phyloP scores from a whole-genome alignment of 2,329 filamentous ascomycete species.

The Aspergillus amoenus region DNA sequence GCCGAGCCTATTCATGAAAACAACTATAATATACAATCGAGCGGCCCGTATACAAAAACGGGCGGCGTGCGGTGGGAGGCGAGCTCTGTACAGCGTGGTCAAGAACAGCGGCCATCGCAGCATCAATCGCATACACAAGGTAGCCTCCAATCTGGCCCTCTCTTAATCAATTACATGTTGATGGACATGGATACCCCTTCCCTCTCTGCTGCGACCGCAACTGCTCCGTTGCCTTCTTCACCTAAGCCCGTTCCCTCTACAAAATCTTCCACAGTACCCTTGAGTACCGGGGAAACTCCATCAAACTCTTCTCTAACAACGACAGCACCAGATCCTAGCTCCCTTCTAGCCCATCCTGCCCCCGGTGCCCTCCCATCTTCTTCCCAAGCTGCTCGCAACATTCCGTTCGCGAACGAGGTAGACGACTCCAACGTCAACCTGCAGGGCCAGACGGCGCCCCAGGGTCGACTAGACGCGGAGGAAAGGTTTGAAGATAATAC shows the following conservation, averaged over 20 bases:
- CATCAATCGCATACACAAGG: slow-evolving; percentile 23
- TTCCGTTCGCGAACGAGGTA: slow-evolving; percentile 31
- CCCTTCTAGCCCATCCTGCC: slow-evolving; percentile 25
- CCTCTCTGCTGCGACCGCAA: slow-evolving; percentile 19
- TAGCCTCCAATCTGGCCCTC: slow-evolving; percentile 33
- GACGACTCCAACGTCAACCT: slow-evolving; percentile 25
- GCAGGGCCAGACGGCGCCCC: slow-evolving; percentile 19
- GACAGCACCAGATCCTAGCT: slow-evolving; percentile 26
- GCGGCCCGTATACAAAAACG: slow-evolving; percentile 18
- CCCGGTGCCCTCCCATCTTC: slow-evolving; percentile 23
- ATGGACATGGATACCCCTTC: slow-evolving; percentile 28
- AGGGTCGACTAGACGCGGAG: slow-evolving; percentile 25
- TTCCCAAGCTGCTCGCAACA: slow-evolving; percentile 28
- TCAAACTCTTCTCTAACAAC: slow-evolving; percentile 25
- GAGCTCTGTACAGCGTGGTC: slow-evolving; percentile 18
- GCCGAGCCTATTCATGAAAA: slow-evolving; percentile 27
- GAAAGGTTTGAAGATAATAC: slow-evolving; percentile 21
- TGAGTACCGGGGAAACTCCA: slow-evolving; percentile 12
- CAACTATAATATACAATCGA: slow-evolving; percentile 13
- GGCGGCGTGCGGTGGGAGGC: slow-evolving; percentile 13
- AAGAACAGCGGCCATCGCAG: slow-evolving; percentile 14
- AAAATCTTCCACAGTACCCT: slow-evolving; percentile 13
- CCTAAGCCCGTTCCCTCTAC: slow-evolving; percentile 20
- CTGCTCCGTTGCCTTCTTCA: slow-evolving; percentile 18
- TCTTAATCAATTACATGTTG: slow-evolving; percentile 24